A percentile compares a stretch with the other conserved stretches of the same genome.
Evolutionary conservation across 108 stramenopile genomes (phyloP).

Genomic region (Cyclotella kingstonii): DNA sequence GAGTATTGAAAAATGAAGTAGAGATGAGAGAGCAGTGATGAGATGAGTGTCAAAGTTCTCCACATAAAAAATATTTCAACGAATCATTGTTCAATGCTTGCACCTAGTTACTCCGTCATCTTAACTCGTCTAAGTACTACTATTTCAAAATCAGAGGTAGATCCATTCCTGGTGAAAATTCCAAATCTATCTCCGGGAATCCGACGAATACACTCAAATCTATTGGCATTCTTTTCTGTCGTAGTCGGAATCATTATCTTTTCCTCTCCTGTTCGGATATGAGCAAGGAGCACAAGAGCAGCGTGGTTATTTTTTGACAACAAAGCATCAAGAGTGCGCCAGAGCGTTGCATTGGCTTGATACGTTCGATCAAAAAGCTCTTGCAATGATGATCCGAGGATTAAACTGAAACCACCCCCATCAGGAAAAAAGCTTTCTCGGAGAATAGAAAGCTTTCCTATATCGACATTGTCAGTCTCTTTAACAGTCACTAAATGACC

Average conservation of each 20-base stretch:
- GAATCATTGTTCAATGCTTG: background rate
- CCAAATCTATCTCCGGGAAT: constrained; percentile 50
- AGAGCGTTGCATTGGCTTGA: constrained; percentile 21
- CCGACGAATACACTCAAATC: constrained; percentile 41
- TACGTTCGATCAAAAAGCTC: constrained; percentile 49
- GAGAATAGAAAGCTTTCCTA: background rate
- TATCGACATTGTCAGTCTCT: constrained; percentile 6
- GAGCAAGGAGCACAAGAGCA: constrained; percentile 43
- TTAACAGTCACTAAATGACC: constrained; percentile 7
- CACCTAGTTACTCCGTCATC: background rate
- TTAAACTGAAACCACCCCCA: constrained; percentile 43
- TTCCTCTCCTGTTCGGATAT: constrained; percentile 25
- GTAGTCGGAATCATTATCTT: constrained; percentile 21
- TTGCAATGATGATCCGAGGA: constrained; percentile 58
- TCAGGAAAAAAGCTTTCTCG: constrained; percentile 10
- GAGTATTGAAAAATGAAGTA: constrained; percentile 11
- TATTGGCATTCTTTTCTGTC: background rate
- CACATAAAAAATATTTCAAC: background rate
- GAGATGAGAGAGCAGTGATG: constrained; percentile 8
- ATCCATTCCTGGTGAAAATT: constrained; percentile 45
- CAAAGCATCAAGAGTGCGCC: constrained; percentile 40
- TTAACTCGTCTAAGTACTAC: constrained; percentile 15
- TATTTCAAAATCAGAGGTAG: constrained; percentile 51
- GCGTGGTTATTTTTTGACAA: constrained; percentile 31
- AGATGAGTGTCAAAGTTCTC: background rate